Percentiles rank a stretch among this genome's conserved stretches.
These are phyloP conservation scores for Aspergillus vadensis DNA, from an alignment of 2,329 filamentous ascomycete species.

Conservation along the genomic window DNA sequence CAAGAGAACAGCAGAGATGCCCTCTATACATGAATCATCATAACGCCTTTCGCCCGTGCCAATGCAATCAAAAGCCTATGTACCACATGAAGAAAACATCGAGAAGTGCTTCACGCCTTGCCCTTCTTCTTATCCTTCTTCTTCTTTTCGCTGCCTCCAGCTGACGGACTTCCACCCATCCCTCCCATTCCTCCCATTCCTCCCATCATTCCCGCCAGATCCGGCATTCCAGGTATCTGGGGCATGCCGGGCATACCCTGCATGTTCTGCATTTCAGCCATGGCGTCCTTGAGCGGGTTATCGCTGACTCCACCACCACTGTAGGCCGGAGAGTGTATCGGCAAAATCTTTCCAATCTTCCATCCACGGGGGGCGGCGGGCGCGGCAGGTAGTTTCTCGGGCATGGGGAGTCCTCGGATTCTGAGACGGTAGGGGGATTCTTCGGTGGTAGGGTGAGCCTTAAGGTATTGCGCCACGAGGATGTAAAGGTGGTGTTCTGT, in stretches of 20 bases:
- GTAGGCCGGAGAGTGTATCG: slow-evolving; percentile 84
- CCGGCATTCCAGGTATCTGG: slow-evolving; percentile 50
- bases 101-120: slow-evolving; percentile 38
- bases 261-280: slow-evolving; percentile 78
- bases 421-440: slow-evolving; percentile 69
- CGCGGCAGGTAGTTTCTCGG: slow-evolving; percentile 68
- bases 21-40: slow-evolving; percentile 22
- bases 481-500: slow-evolving; percentile 81
- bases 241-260: slow-evolving; percentile 47
- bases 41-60: slow-evolving; percentile 42
- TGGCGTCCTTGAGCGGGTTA: slow-evolving; percentile 94
- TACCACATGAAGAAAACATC: slow-evolving; percentile 22
- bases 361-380: slow-evolving; percentile 82
- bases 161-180: slow-evolving; percentile 44
- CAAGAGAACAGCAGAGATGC: slow-evolving; percentile 21
- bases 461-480: slow-evolving; percentile 75
- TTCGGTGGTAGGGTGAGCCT: slow-evolving; percentile 74
- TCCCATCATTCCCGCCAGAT: slow-evolving; percentile 58
- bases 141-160: slow-evolving; percentile 40
- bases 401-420: slow-evolving; percentile 71
- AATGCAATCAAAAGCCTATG: slow-evolving; percentile 37
- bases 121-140: slow-evolving; percentile 56
- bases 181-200: slow-evolving; percentile 38
- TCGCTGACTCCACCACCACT: slow-evolving; percentile 92
- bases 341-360: slow-evolving; percentile 84